Percentiles rank a stretch among this genome's conserved stretches.
These are phyloP conservation scores for Ceratobasidium sp. DNA, from an alignment of 1,284 basidiomycete genomes.

Conservation along the genomic window DNA sequence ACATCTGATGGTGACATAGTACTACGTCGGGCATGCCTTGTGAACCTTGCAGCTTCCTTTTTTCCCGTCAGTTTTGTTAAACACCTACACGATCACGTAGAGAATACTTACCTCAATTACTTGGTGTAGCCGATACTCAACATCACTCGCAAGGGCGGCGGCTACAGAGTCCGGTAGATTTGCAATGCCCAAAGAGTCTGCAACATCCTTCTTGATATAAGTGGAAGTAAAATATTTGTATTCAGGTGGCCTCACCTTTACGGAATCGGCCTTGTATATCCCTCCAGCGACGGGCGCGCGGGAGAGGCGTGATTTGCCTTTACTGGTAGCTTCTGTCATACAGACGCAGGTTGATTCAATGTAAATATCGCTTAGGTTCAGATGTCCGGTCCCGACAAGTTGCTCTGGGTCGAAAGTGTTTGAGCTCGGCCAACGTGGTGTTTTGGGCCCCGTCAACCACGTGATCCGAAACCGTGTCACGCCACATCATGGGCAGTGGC, in stretches of 20 bases:
- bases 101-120: constrained; percentile 74
- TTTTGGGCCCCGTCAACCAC: too few relatives aligned
- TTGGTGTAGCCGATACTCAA: constrained; percentile 95
- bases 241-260: constrained; percentile 6
- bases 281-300: constrained; percentile 29
- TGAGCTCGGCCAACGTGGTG: too few relatives aligned
- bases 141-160: constrained; percentile 89
- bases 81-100: constrained; percentile 5
- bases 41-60: constrained; percentile 92
- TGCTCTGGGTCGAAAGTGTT: too few relatives aligned
- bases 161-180: constrained; percentile 83
- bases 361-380: too few relatives aligned
- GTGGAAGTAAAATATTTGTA: neutral
- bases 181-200: constrained; percentile 86
- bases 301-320: constrained; percentile 24
- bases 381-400: too few relatives aligned
- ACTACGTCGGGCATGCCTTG: constrained; percentile 90
- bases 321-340: constrained; percentile 23
- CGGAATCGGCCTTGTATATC: constrained; percentile 28
- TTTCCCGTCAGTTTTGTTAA: constrained; percentile 40
- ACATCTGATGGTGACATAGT: constrained; percentile 90
- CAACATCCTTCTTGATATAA: constrained; percentile 73
- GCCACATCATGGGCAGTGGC: too few relatives aligned
- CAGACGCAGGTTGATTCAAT: neutral
- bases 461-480: too few relatives aligned